A percentile compares a stretch with the other conserved stretches of the same genome.
phyloP scores from a whole-genome alignment of 2,329 filamentous ascomycete genomes.

The Colletotrichum theobromicola region DNA sequence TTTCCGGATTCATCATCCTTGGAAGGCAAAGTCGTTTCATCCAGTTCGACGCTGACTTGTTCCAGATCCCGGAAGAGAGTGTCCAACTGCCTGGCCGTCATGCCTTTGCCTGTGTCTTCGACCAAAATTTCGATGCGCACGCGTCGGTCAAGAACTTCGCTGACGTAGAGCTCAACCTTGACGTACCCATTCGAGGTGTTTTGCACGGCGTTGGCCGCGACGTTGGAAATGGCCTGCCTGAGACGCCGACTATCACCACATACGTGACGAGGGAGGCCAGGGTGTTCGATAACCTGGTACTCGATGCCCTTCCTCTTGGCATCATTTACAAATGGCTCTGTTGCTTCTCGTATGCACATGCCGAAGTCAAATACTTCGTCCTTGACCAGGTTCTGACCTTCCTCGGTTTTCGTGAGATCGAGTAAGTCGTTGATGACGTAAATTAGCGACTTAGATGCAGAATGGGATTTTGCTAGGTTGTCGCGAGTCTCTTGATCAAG shows the following conservation, averaged over 20 bases:
- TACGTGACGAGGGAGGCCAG: constrained; percentile 72
- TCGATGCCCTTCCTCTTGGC: constrained; percentile 76
- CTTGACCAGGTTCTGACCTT: constrained; percentile 79
- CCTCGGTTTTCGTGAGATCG: constrained; percentile 87
- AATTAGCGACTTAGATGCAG: constrained; percentile 88
- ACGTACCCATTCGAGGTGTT: constrained; percentile 74
- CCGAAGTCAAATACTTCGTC: constrained; percentile 80
- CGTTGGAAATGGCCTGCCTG: constrained; percentile 82
- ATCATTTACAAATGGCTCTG: constrained; percentile 75
- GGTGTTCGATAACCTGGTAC: constrained; percentile 71
- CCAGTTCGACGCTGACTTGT: constrained; percentile 56
- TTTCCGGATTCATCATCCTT: constrained; percentile 30
- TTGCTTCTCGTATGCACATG: constrained; percentile 77
- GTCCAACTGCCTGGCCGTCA: constrained; percentile 66
- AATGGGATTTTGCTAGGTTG: constrained; percentile 83
- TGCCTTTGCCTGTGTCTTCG: constrained; percentile 77
- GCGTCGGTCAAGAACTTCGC: constrained; percentile 55
- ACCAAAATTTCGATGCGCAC: constrained; percentile 76
- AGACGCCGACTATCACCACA: constrained; percentile 81
- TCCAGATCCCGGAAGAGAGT: constrained; percentile 64
- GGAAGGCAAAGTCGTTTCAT: constrained; percentile 27
- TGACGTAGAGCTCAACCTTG: constrained; percentile 71
- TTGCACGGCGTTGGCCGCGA: constrained; percentile 85
- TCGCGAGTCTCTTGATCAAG: constrained; percentile 85
- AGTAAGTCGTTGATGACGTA: constrained; percentile 94